These are phyloP conservation scores for Sinapis alba DNA, from an alignment of 441 rosid species.

Conservation along the genomic window DNA sequence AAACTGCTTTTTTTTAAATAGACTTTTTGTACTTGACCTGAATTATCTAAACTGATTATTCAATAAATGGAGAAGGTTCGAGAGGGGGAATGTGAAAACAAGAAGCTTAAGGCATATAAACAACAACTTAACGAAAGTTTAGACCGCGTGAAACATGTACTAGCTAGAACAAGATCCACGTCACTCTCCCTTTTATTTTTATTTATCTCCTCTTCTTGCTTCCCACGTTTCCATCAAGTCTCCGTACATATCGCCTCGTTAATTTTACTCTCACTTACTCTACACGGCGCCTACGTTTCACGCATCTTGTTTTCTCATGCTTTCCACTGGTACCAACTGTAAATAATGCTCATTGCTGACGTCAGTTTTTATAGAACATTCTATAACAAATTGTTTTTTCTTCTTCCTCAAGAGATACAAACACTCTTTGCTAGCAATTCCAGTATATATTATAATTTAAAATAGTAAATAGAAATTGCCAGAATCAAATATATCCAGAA, in stretches of 20 bases:
- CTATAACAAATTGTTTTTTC: not conserved
- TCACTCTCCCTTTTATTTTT: not conserved
- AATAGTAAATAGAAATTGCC: not conserved
- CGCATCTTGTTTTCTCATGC: conserved; percentile 12
- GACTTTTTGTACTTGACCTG: conserved; percentile 16
- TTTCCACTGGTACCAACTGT: not conserved
- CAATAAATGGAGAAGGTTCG: not conserved
- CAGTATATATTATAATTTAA: not conserved
- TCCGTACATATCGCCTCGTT: conserved; percentile 29
- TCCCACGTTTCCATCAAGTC: conserved; percentile 37
- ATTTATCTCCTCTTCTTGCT: conserved; percentile 34
- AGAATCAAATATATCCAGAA: conserved; percentile 13
- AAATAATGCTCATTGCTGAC: conserved; percentile 26
- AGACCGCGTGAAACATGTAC: conserved; percentile 4
- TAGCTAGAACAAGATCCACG: conserved; percentile 3
- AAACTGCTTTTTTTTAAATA: not conserved
- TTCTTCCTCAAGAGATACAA: not conserved
- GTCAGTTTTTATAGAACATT: conserved; percentile 7
- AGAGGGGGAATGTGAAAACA: conserved; percentile 7
- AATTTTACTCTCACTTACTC: conserved; percentile 15
- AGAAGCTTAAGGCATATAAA: not conserved
- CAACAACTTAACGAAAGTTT: not conserved
- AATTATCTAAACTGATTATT: not conserved
- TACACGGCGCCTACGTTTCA: conserved; percentile 14
- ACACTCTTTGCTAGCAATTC: not conserved